Conservation (phyloP, 768 basidiomycete genomes). For the Xanthoconium purpureum region DNA sequence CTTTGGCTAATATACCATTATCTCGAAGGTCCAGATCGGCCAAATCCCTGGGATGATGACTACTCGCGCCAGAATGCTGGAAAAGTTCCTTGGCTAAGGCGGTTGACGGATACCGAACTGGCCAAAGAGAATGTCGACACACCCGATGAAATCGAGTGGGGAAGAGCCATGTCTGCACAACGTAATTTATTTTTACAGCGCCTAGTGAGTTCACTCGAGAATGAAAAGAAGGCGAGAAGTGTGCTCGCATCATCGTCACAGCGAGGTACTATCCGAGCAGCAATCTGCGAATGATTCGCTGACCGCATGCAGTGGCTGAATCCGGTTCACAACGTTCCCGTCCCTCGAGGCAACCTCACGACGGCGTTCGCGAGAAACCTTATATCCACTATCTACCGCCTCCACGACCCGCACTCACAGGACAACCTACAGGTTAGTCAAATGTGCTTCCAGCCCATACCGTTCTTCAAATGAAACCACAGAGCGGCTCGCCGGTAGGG, state of each 20-base stretch:
- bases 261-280: constrained; percentile 16
- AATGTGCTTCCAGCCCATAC: background rate
- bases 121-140: constrained; percentile 75
- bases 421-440: constrained; percentile 24
- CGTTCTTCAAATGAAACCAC: constrained; percentile 2
- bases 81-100: constrained; percentile 61
- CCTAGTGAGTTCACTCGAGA: constrained; percentile 55
- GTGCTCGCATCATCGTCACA: constrained; percentile 31
- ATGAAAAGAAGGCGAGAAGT: constrained; percentile 47
- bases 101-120: constrained; percentile 53
- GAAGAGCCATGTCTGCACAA: constrained; percentile 65
- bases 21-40: constrained; percentile 57
- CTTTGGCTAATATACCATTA: constrained; percentile 84
- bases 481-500: constrained; percentile 18
- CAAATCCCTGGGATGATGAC: constrained; percentile 77
- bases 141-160: constrained; percentile 74
- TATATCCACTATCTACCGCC: constrained; percentile 36
- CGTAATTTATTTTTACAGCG: constrained; percentile 70
- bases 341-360: constrained; percentile 19
- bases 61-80: constrained; percentile 54
- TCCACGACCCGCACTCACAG: constrained; percentile 17
- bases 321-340: constrained; percentile 27
- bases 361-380: constrained; percentile 30
- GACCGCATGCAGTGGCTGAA: constrained; percentile 22
- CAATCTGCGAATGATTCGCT: constrained; percentile 2